A percentile compares a stretch with the other conserved stretches of the same genome.
Conservation (phyloP, 179 eudicot genomes). For the Actinidia chinensis region DNA sequence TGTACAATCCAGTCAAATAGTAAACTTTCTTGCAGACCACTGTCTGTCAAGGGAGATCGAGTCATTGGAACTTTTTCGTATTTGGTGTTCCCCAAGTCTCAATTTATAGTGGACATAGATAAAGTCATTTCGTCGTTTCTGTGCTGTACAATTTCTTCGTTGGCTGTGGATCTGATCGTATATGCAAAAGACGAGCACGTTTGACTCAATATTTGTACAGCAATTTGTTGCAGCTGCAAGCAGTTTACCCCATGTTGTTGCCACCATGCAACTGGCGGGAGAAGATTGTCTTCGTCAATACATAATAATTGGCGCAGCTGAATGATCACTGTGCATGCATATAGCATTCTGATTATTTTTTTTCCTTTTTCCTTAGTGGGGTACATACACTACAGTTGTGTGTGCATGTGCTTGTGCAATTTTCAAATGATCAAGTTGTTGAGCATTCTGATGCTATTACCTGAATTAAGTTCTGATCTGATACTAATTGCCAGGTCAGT, state of each 20-base stretch:
- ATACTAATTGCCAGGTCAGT: slow-evolving; percentile 92
- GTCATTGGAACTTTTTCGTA: slow-evolving; percentile 47
- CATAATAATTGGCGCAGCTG: background rate
- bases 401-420: background rate
- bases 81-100: slow-evolving; percentile 83
- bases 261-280: slow-evolving; percentile 90
- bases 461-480: slow-evolving; percentile 92
- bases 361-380: background rate
- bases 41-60: slow-evolving; percentile 58
- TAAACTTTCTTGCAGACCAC: slow-evolving; percentile 66
- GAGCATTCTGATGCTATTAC: slow-evolving; percentile 31
- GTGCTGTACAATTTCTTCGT: slow-evolving; percentile 57
- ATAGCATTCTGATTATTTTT: too few relatives aligned
- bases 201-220: slow-evolving; percentile 88
- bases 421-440: background rate
- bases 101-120: slow-evolving; percentile 78
- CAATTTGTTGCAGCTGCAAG: slow-evolving; percentile 74
- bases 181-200: slow-evolving; percentile 75
- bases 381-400: background rate
- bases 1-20: slow-evolving; percentile 79
- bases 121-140: slow-evolving; percentile 65
- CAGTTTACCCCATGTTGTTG: slow-evolving; percentile 92
- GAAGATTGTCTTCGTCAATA: slow-evolving; percentile 17
- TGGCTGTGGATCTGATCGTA: slow-evolving; percentile 66
- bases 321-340: slow-evolving; percentile 2